These are phyloP conservation scores for Raphanus hybrid DNA, from an alignment of 441 rosid genomes.

Conservation along the genomic window DNA sequence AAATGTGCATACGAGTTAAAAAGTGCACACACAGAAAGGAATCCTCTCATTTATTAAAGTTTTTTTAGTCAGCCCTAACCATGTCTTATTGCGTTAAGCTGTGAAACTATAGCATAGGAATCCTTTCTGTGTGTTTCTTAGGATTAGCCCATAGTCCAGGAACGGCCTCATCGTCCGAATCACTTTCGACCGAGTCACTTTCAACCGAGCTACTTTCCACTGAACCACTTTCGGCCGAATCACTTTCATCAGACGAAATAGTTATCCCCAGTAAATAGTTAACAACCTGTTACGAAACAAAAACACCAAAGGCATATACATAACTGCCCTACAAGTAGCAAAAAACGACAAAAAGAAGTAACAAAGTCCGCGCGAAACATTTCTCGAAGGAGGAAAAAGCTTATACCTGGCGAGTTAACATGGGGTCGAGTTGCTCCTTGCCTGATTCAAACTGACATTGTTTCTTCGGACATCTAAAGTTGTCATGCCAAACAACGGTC, in stretches of 20 bases:
- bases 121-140: background rate
- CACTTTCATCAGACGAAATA: conserved; percentile 54
- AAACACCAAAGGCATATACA: conserved; percentile 9
- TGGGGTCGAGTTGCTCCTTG: conserved; percentile 47
- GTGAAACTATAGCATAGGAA: conserved; percentile 5
- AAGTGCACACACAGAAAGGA: background rate
- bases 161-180: conserved; percentile 49
- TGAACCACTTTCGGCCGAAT: background rate
- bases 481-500: conserved; percentile 66
- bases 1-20: background rate
- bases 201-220: background rate
- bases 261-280: conserved; percentile 53
- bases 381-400: conserved; percentile 8
- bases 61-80: background rate
- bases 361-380: conserved; percentile 21
- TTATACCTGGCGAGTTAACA: conserved; percentile 58
- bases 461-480: conserved; percentile 55
- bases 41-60: background rate
- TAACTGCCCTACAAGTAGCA: background rate
- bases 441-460: conserved; percentile 37
- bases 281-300: conserved; percentile 54
- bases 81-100: background rate
- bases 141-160: conserved; percentile 69
- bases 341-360: background rate
- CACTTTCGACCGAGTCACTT: background rate